Evolutionary conservation across 1,284 basidiomycete species (phyloP).

Genomic region (Paramarasmius palmivorus): DNA sequence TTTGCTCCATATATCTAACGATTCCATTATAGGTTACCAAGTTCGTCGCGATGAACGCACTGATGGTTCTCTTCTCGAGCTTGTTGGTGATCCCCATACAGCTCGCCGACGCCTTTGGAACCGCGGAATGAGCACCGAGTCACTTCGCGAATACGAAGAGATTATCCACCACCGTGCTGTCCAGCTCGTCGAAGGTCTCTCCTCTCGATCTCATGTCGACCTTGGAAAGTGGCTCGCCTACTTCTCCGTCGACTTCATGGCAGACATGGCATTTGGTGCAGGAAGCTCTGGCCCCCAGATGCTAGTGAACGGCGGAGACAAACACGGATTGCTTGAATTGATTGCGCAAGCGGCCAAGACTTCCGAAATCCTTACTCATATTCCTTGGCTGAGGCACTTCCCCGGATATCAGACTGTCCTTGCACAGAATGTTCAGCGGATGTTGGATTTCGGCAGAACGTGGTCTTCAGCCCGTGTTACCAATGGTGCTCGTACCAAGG

Average conservation of each 20-base stretch:
- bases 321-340: not conserved
- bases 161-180: conserved; percentile 40
- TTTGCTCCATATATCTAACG: no score
- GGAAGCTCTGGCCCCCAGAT: not conserved
- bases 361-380: not conserved
- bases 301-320: not conserved
- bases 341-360: not conserved
- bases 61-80: not conserved
- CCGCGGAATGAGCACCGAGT: conserved; percentile 49
- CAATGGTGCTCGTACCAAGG: conserved; percentile 32
- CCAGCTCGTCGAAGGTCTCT: conserved; percentile 44
- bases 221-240: conserved; percentile 50
- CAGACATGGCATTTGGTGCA: not conserved
- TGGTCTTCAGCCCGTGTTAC: conserved; percentile 27
- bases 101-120: conserved; percentile 57
- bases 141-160: conserved; percentile 54
- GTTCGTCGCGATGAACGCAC: not conserved
- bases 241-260: conserved; percentile 30
- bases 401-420: not conserved
- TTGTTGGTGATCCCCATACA: conserved; percentile 33
- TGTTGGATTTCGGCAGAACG: conserved; percentile 26
- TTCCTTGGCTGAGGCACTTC: not conserved
- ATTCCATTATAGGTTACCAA: not conserved
- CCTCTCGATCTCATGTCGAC: conserved; percentile 35
- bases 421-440: not conserved